Conservation (phyloP, 208 protist species). For the Crithidia expoeki region DNA sequence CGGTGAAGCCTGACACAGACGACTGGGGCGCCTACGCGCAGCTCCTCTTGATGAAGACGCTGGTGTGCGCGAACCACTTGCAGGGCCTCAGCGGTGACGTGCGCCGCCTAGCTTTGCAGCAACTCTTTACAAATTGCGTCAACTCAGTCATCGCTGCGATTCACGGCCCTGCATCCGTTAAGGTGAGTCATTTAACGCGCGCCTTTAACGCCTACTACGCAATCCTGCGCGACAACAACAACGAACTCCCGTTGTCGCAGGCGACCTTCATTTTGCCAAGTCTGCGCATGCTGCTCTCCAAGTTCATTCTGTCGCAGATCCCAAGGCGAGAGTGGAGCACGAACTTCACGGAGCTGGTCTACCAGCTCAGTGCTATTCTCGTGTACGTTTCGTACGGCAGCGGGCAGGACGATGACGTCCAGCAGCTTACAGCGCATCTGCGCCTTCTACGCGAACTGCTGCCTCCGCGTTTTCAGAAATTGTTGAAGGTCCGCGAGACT, state of each 20-base stretch:
- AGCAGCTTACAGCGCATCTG: slow-evolving; percentile 38
- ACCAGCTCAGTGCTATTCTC: slow-evolving; percentile 28
- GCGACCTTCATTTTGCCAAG: slow-evolving; percentile 52
- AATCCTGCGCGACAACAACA: slow-evolving; percentile 30
- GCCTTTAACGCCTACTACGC: slow-evolving; percentile 47
- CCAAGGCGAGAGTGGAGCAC: slow-evolving; percentile 28
- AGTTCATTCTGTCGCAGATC: slow-evolving; percentile 38
- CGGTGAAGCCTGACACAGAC: slow-evolving; percentile 32
- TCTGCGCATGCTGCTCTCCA: slow-evolving; percentile 77
- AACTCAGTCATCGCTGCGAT: slow-evolving; percentile 80
- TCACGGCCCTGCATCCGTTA: slow-evolving; percentile 34
- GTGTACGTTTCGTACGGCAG: slow-evolving; percentile 24
- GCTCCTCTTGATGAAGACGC: slow-evolving; percentile 65
- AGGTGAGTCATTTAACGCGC: slow-evolving; percentile 30
- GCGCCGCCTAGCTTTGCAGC: slow-evolving; percentile 34
- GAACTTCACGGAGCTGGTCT: slow-evolving; percentile 34
- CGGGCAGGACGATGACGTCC: slow-evolving; percentile 18
- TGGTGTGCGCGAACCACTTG: slow-evolving; percentile 33
- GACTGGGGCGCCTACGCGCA: slow-evolving; percentile 54
- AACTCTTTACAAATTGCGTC: slow-evolving; percentile 46
- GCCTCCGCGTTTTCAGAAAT: slow-evolving; percentile 58
- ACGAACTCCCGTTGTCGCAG: slow-evolving; percentile 15
- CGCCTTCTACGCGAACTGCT: slow-evolving; percentile 50
- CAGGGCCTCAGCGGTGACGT: slow-evolving; percentile 37
- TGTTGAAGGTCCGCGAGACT: slow-evolving; percentile 56